These are phyloP conservation scores for Penicillium angulare DNA, from an alignment of 495 filamentous ascomycete species.

Conservation along the genomic window DNA sequence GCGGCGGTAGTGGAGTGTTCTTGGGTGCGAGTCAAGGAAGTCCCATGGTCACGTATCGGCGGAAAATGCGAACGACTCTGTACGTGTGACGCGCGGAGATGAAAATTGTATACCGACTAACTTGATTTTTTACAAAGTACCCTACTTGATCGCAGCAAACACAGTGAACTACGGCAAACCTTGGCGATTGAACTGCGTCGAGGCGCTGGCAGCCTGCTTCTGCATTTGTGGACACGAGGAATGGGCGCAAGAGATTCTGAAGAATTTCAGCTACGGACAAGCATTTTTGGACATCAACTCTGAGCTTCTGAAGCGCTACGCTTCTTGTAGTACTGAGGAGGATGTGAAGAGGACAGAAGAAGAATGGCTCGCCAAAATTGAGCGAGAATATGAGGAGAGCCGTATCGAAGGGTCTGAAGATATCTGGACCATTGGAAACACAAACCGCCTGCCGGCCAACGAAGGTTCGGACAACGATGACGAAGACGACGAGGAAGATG, in stretches of 20 bases:
- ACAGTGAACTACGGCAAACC: slow-evolving; percentile 96
- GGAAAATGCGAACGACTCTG: slow-evolving; percentile 87
- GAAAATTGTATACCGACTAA: slow-evolving; percentile 1
- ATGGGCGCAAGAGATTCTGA: slow-evolving; percentile 81
- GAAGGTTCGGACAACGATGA: slow-evolving; percentile 48
- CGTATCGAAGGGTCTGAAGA: slow-evolving; percentile 62
- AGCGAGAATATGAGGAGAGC: slow-evolving; percentile 82
- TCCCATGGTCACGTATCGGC: slow-evolving; percentile 87
- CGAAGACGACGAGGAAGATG: slow-evolving; percentile 54
- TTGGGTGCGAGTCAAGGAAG: slow-evolving; percentile 88
- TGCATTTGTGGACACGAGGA: slow-evolving; percentile 87
- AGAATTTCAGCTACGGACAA: slow-evolving; percentile 82
- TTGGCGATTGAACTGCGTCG: slow-evolving; percentile 91
- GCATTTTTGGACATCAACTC: slow-evolving; percentile 88
- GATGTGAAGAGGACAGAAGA: slow-evolving; percentile 85
- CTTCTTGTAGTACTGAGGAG: slow-evolving; percentile 76
- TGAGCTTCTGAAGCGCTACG: slow-evolving; percentile 78
- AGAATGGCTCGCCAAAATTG: slow-evolving; percentile 84
- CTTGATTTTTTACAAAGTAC: slow-evolving; percentile 45
- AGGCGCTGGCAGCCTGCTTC: slow-evolving; percentile 90
- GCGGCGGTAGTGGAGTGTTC: slow-evolving; percentile 97
- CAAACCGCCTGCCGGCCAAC: slow-evolving; percentile 61
- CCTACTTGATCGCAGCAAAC: slow-evolving; percentile 95
- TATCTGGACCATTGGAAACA: slow-evolving; percentile 83
- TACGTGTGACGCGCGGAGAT: slow-evolving; percentile 28